Percentiles rank a stretch among this genome's conserved stretches.
Conservation (phyloP, 148 eudicot species). For the Linanthus parryae region DNA sequence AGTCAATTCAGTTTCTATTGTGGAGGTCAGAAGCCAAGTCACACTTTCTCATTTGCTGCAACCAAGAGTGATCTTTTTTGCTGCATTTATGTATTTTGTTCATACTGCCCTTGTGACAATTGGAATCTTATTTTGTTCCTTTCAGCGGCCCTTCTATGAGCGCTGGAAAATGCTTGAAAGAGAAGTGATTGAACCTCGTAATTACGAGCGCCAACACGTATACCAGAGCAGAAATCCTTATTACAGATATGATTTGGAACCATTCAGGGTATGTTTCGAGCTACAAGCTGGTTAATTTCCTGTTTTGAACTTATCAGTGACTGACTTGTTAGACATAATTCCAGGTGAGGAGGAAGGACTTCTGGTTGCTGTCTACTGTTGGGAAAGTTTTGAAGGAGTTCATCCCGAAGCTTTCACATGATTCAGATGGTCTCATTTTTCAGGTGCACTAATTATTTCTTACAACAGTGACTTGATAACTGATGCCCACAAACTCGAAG, state of each 20-base stretch:
- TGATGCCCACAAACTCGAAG: too few species aligned
- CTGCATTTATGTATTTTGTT: not conserved
- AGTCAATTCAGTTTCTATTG: constrained; percentile 50
- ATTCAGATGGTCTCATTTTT: constrained; percentile 94
- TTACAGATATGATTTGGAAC: constrained; percentile 92
- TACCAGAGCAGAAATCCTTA: constrained; percentile 41
- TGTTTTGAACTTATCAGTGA: constrained; percentile 3
- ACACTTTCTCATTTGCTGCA: too few species aligned
- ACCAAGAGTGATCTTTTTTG: too few species aligned
- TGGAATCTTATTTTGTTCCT: not conserved
- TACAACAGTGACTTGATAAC: too few species aligned
- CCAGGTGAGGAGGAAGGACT: constrained; percentile 96
- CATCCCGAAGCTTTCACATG: constrained; percentile 87
- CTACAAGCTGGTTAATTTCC: not conserved
- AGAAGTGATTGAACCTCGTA: constrained; percentile 88
- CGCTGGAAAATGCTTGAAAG: constrained; percentile 95
- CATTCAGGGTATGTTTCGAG: constrained; percentile 70
- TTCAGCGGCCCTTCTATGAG: constrained; percentile 83
- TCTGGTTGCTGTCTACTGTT: constrained; percentile 91
- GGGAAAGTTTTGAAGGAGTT: constrained; percentile 77
- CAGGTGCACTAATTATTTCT: too few species aligned
- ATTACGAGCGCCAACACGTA: constrained; percentile 53
- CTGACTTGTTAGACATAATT: too few species aligned
- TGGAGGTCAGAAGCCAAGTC: constrained; percentile 80
- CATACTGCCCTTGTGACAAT: not conserved